Evolutionary conservation across 2,329 filamentous ascomycete species (phyloP), one percentile per base, ranked within the genome.

Genomic region (Monosporascus sp.): DNA sequence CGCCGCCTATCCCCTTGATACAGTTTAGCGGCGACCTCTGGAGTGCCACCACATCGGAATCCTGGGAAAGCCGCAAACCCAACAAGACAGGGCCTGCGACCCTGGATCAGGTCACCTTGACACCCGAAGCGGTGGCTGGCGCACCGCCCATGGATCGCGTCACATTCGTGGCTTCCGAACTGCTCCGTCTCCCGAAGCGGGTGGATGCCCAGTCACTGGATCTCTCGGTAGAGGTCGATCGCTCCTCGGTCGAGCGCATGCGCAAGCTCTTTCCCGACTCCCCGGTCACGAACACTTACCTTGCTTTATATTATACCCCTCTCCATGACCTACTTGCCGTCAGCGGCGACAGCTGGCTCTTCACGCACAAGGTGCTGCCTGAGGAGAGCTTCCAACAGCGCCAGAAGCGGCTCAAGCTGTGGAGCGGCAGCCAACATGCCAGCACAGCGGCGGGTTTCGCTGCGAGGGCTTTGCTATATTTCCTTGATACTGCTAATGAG

Each of bases 221-320:
- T 46, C 48, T 60, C 43, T 56, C 62, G 37, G 50, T 24, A 41
- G 50, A 56, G 22, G 49, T 62, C 41, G 56, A 65, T 44, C 50
- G 62, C 8, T 52, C 49, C 27, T 52, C 59, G 25, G 63, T 67
- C 53, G 57, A 63, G 51, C 59, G 66, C 57, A 62, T 79, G 51
- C 62, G 63, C 36, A 63, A 53, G 52, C 62, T 80, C 18, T 84
- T 82, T 61, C 65, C 73, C 1, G 61, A 59, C 49, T 77, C 72
- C 14, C 69, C 74, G 15, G 66, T 75, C 18, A 77, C 75, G 48
- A 77, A 79, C 62, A 77, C 78, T 0, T 83, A 83, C 62, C 68
- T 83, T 18, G 80, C 82, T 1, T 69, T 85, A 1, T 74, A 83
- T 57, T 72, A 81, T 61, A 83, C 81, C 0, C 82, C 81, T n/a